Percentiles rank a stretch among this genome's conserved stretches.
Conservation (phyloP, 345 rosid species). For the Populus deltoides region DNA sequence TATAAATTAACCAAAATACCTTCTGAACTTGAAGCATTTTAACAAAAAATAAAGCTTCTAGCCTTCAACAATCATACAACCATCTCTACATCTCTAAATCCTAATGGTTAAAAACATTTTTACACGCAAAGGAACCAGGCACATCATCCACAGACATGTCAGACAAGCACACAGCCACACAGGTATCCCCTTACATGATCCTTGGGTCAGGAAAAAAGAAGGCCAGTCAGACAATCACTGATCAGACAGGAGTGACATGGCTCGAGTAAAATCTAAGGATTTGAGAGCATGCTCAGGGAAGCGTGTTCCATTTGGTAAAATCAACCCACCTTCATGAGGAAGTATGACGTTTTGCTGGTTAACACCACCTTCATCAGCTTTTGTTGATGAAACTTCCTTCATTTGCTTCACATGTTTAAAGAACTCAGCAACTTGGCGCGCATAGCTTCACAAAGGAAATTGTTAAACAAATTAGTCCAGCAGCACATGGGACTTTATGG, state of each 20-base stretch:
- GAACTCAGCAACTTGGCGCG: constrained; percentile 90
- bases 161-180: neutral
- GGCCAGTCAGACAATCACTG: constrained; percentile 14
- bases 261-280: constrained; percentile 56
- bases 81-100: constrained; percentile 24
- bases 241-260: constrained; percentile 59
- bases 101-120: constrained; percentile 30
- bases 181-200: constrained; percentile 15
- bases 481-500: neutral
- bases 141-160: neutral
- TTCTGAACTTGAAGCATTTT: neutral
- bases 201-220: neutral
- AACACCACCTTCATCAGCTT: constrained; percentile 17
- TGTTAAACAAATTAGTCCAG: neutral
- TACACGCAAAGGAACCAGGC: constrained; percentile 20
- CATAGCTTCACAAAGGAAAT: constrained; percentile 54
- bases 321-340: constrained; percentile 60
- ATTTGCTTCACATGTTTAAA: constrained; percentile 85
- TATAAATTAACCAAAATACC: too few relatives aligned
- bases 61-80: neutral
- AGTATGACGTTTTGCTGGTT: constrained; percentile 47
- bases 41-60: neutral
- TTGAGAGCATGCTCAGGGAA: constrained; percentile 58
- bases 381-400: constrained; percentile 45
- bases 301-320: constrained; percentile 59